Conservation (phyloP, 768 basidiomycete genomes). For the Collybia sordida region DNA sequence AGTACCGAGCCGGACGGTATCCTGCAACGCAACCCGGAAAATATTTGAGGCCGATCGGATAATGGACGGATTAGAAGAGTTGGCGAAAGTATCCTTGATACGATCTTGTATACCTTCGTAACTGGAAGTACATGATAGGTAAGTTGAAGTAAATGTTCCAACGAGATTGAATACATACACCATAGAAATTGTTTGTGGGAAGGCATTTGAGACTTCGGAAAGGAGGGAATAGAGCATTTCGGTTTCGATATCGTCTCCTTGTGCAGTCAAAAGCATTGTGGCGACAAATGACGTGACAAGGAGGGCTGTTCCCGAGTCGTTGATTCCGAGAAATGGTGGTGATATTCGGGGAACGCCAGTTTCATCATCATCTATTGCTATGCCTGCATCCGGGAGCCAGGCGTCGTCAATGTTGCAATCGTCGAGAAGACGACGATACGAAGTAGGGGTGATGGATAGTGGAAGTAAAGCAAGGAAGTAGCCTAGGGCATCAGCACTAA, state of each 20-base stretch:
- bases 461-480: constrained; percentile 82
- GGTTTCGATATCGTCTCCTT: constrained; percentile 80
- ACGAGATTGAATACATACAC: constrained; percentile 50
- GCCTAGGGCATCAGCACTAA: constrained; percentile 62
- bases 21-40: constrained; percentile 68
- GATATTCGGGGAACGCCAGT: constrained; percentile 52
- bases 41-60: constrained; percentile 73
- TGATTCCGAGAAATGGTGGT: constrained; percentile 57
- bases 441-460: constrained; percentile 53
- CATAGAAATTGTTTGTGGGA: constrained; percentile 72
- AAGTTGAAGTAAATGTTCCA: not conserved
- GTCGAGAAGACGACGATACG: constrained; percentile 60
- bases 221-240: constrained; percentile 78
- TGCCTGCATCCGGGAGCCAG: constrained; percentile 37
- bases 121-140: constrained; percentile 34
- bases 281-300: constrained; percentile 74
- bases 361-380: constrained; percentile 37
- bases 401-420: constrained; percentile 59
- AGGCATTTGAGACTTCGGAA: constrained; percentile 62
- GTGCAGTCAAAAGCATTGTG: constrained; percentile 71
- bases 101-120: constrained; percentile 77
- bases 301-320: constrained; percentile 64
- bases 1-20: constrained; percentile 39
- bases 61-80: constrained; percentile 68
- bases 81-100: constrained; percentile 70